Evolutionary conservation across 2,329 filamentous ascomycete genomes (phyloP), one percentile per base, ranked within the genome.

Genomic region (Neonectria magnoliae): DNA sequence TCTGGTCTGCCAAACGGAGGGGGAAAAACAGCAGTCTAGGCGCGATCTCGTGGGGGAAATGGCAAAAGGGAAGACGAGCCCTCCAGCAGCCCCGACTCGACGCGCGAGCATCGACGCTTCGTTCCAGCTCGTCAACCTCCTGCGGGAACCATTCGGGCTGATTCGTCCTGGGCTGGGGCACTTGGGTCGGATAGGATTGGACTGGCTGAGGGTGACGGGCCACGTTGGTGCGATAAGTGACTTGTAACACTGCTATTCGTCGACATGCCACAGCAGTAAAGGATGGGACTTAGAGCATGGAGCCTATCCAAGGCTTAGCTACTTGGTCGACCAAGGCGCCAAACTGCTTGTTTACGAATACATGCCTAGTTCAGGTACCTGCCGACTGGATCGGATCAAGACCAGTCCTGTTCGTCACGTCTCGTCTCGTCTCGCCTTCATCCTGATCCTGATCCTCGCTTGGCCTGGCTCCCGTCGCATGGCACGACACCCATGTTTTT

Each of bases 151-250:
- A 6, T 6, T n/a, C 36, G 22, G 18, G 18, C 9, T 42, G 27
- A 31, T 59, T 36, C 18, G 44, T 31, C 44, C 58, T 47, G 55
- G 18, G 29, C 16, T 55, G 29, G 36, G 38, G 48, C n/a, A 33
- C 20, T 36, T 29, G 27, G 55, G 29, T 18, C 29, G 53, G 60
- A 58, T 47, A 47, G 41, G 50, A 63, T 47, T 25, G 50, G 48
- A 53, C 42, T 53, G 33, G 51, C 25, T 56, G 38, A 44, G 20
- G 20, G 68, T 42, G 42, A 68, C 31, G 56, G 31, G 55, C 66
- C 52, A 67, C 55, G 47, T 51, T 58, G 55, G 64, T 53, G 65
- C 68, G 65, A 72, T 67, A 71, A 68, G 68, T 71, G 71, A 72
- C 71, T 70, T 69, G 68, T 64, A 64, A 42, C 66, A 33, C 42